Percentiles rank a stretch among this genome's conserved stretches.
Conservation (phyloP, 345 rosid species). For the Boechera retrofracta region DNA sequence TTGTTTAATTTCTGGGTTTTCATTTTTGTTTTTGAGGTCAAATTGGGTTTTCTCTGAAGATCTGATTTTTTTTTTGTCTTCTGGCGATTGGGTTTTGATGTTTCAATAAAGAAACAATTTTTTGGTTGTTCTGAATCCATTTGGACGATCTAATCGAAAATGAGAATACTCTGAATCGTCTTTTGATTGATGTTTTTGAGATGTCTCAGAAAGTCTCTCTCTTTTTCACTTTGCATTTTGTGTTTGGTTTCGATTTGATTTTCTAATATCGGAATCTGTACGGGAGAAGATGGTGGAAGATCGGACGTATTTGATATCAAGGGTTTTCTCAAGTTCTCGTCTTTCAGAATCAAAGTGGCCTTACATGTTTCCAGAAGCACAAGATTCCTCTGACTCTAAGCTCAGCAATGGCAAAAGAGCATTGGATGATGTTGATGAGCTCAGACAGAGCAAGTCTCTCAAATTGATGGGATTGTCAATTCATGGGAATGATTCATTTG, state of each 20-base stretch:
- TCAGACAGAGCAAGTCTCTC: constrained; percentile 43
- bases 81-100: constrained; percentile 3
- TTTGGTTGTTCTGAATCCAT: constrained; percentile 5
- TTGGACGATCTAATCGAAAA: constrained; percentile 17
- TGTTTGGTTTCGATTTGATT: constrained; percentile 19
- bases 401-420: constrained; percentile 57
- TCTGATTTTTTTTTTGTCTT: constrained; percentile 38
- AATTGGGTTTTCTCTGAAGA: constrained; percentile 38
- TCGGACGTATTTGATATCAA: constrained; percentile 55
- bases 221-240: constrained; percentile 10
- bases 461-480: constrained; percentile 29
- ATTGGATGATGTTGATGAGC: constrained; percentile 37
- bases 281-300: constrained; percentile 73
- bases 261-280: constrained; percentile 12
- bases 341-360: constrained; percentile 63
- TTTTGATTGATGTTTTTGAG: background rate
- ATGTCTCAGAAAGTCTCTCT: constrained; percentile 17
- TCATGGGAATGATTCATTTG: background rate
- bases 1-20: constrained; percentile 13
- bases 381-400: constrained; percentile 39
- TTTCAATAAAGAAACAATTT: background rate
- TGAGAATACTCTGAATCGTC: constrained; percentile 25
- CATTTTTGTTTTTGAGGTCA: background rate
- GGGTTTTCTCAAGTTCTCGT: constrained; percentile 72
- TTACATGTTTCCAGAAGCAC: constrained; percentile 52